These are phyloP conservation scores for Fusarium tuaranense DNA, from an alignment of 2,329 filamentous ascomycete genomes.

Conservation along the genomic window DNA sequence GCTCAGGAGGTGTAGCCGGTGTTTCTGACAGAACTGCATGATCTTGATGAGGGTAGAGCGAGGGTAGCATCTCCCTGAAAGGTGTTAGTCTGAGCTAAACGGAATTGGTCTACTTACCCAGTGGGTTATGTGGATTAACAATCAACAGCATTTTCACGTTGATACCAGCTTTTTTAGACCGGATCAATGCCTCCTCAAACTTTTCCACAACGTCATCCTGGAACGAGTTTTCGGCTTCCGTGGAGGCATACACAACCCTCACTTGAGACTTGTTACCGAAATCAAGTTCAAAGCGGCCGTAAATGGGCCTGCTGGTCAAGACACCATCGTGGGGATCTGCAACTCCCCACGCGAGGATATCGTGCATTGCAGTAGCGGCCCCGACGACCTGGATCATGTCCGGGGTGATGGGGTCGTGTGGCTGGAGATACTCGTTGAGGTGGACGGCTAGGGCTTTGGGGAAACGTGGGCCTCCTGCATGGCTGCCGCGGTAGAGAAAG, in stretches of 20 bases:
- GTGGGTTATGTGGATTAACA: constrained; percentile 65
- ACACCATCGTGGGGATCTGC: constrained; percentile 54
- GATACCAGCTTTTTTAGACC: constrained; percentile 50
- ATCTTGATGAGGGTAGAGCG: constrained; percentile 55
- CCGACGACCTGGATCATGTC: constrained; percentile 50
- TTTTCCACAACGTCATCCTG: constrained; percentile 56
- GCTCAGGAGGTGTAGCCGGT: constrained; percentile 65
- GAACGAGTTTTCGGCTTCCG: constrained; percentile 57
- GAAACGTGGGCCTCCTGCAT: constrained; percentile 50
- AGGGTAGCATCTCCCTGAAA: constrained; percentile 56
- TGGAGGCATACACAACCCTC: constrained; percentile 58
- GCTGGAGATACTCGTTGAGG: constrained; percentile 53
- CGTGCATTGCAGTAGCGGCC: constrained; percentile 54
- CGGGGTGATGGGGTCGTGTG: constrained; percentile 43
- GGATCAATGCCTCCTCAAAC: constrained; percentile 58
- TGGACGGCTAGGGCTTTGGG: constrained; percentile 50
- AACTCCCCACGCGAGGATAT: constrained; percentile 54
- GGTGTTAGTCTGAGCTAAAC: constrained; percentile 17
- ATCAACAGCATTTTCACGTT: constrained; percentile 61
- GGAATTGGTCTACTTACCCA: constrained; percentile 47
- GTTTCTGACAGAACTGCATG: constrained; percentile 62
- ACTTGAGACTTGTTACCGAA: constrained; percentile 57
- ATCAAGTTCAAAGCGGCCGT: constrained; percentile 63
- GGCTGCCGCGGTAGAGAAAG: constrained; percentile 53
- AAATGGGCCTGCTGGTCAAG: constrained; percentile 55